phyloP scores from a whole-genome alignment of 2,329 filamentous ascomycete species.

The Purpureocillium takamizusanense region DNA sequence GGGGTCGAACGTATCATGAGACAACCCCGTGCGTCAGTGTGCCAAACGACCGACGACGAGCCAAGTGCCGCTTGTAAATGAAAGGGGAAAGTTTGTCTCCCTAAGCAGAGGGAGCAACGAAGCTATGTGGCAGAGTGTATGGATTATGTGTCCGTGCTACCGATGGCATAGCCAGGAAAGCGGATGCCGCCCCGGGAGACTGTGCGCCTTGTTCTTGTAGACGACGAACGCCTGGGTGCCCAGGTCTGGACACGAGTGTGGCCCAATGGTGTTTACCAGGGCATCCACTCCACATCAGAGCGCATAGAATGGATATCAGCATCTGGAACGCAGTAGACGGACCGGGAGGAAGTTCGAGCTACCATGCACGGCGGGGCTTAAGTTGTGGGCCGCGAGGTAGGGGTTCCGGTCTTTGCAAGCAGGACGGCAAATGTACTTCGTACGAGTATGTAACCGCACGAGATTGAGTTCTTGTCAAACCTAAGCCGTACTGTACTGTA shows the following conservation, averaged over 20 bases:
- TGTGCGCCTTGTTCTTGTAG: too few relatives aligned
- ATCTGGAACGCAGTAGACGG: not conserved
- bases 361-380: not conserved
- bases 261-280: not conserved
- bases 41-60: conserved; percentile 4
- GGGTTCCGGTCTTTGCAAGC: too few relatives aligned
- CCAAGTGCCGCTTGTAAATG: conserved; percentile 2
- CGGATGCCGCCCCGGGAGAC: not conserved
- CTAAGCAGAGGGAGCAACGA: conserved; percentile 1
- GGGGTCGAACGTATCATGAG: conserved; percentile 9
- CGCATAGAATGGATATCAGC: not conserved
- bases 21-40: conserved; percentile 10
- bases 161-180: not conserved
- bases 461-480: conserved; percentile 5
- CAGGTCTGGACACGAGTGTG: not conserved
- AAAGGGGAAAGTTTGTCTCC: conserved; percentile 4
- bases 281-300: not conserved
- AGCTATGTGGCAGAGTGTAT: too few relatives aligned
- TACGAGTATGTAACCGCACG: conserved; percentile 1
- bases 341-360: not conserved
- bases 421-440: not conserved
- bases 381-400: not conserved
- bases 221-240: too few relatives aligned
- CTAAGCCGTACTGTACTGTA: not conserved
- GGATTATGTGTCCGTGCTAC: not conserved